phyloP scores from a whole-genome alignment of 345 rosid genomes.

The Rhodamnia rubescens region DNA sequence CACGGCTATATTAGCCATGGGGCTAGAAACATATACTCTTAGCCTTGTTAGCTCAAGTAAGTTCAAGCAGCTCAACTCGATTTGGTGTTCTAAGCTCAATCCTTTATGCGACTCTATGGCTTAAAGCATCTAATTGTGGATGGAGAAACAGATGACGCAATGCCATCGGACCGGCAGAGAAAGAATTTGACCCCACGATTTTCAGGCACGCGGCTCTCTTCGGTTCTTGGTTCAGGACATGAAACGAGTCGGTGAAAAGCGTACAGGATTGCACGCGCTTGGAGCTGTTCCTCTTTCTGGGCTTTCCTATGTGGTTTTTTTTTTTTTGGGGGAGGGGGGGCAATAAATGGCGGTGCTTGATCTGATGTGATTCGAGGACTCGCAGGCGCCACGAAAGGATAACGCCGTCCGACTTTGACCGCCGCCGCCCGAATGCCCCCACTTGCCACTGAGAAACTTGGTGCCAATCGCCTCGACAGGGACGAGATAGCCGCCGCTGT shows the following conservation, averaged over 20 bases:
- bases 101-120: not conserved
- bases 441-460: not conserved
- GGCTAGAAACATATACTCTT: not conserved
- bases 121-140: not conserved
- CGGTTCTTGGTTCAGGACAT: not conserved
- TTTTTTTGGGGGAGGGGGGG: not conserved
- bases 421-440: not conserved
- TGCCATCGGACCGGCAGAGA: not conserved
- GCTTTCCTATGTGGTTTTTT: too few relatives aligned
- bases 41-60: not conserved
- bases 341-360: not conserved
- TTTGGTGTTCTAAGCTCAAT: not conserved
- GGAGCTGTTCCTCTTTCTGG: not conserved
- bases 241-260: not conserved
- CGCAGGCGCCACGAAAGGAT: not conserved
- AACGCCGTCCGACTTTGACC: not conserved
- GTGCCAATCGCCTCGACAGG: not conserved
- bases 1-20: accelerated
- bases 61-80: not conserved
- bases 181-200: not conserved
- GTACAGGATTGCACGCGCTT: not conserved
- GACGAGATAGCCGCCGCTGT: not conserved
- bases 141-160: not conserved
- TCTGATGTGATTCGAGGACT: not conserved
- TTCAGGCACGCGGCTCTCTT: not conserved